These are phyloP conservation scores for Paraconiothyrium sp. DNA, from an alignment of 2,329 filamentous ascomycete genomes.

Conservation along the genomic window DNA sequence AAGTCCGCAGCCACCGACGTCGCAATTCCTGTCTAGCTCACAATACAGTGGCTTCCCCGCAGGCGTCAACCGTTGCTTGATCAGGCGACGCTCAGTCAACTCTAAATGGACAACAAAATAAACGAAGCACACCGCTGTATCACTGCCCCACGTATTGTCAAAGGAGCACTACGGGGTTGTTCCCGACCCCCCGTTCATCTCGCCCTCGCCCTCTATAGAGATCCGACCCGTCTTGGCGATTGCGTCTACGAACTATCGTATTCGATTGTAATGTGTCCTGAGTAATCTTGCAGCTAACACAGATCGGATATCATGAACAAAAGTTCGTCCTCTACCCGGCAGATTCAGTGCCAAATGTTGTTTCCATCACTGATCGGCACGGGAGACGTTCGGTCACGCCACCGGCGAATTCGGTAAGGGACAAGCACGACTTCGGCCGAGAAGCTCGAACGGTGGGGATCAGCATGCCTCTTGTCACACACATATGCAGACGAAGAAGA, in stretches of 20 bases:
- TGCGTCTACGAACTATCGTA: neutral
- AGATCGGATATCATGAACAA: neutral
- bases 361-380: neutral
- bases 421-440: conserved; percentile 6
- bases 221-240: neutral
- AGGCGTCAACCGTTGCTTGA: conserved; percentile 5
- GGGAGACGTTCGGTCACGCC: neutral
- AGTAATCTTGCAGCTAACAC: neutral
- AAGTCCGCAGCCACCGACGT: conserved; percentile 7
- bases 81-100: conserved; percentile 19
- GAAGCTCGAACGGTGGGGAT: neutral
- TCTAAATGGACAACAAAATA: conserved; percentile 10
- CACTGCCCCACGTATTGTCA: neutral
- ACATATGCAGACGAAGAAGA: conserved; percentile 1
- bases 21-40: neutral
- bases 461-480: neutral
- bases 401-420: neutral
- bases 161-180: neutral
- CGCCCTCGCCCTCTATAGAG: neutral
- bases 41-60: conserved; percentile 14
- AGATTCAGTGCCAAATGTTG: neutral
- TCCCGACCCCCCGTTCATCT: neutral
- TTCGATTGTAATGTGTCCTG: neutral
- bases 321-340: neutral
- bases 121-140: neutral